Base-by-base conservation (phyloP, 805 yeast genomes). In the Lipomyces mesembrius region DNA sequence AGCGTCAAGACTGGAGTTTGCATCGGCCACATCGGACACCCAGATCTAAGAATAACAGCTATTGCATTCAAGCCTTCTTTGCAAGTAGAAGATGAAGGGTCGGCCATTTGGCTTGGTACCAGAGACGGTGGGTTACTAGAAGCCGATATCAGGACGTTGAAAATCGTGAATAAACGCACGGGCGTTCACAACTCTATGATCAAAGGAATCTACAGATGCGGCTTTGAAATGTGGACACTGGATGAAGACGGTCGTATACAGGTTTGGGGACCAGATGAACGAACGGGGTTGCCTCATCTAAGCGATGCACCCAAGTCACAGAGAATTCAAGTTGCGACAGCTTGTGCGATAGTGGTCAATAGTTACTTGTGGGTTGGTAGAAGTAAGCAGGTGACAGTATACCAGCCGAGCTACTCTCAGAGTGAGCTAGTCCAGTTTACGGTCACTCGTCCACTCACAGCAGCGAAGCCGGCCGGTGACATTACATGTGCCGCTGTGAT, bases 161-260 rank as follows among this genome's bases (percentile, higher is more conserved):
- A 60, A 25, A 62, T 77, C 17, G 56, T 61, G 9, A 62, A 58
- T 46, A 73, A 66, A 46, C 71, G 78, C 12, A 34, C 66, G 2
- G 73, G 74, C 6, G 69, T 65, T 7, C 75, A 74, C 58, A 61
- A 46, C 11, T 14, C 68, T 11, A 34, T 72, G 3, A 54, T 74
- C 32, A 63, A 67, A 12, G 67, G 65, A 22, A 71, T 74, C 2
- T 68, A 69, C 52, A 46, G 71, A 7, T 66, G 66, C 55, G 72
- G 68, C 1, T 55, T 64, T 34, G 74, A 67, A 12, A 66, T 77
- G 60, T 76, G 79, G 75, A 76, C 80, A 1, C 52, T 80, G 29
- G 79, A 80, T 54, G 79, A 75, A 2, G 80, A 78, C 29, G 82
- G 83, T 1, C 74, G 76, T 55, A 60, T 79, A 1, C 75, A 75